Conservation (phyloP, 2,329 filamentous ascomycete species). For the Penicillium sp. region DNA sequence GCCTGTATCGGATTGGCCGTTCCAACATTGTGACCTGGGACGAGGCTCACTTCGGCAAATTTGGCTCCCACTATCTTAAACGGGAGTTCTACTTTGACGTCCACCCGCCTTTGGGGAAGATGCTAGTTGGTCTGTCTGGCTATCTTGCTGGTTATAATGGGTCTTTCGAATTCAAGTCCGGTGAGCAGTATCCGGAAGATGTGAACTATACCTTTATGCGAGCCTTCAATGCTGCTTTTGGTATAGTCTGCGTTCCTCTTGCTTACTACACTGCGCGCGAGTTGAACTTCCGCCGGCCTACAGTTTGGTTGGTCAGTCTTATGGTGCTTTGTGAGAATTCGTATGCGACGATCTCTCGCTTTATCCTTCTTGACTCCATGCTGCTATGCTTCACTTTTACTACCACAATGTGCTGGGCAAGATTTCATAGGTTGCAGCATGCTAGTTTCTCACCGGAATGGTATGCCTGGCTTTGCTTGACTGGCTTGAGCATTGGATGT, state of each 20-base stretch:
- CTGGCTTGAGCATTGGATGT: constrained; percentile 91
- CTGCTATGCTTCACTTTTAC: constrained; percentile 97
- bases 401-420: constrained; percentile 94
- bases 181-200: constrained; percentile 89
- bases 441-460: constrained; percentile 87
- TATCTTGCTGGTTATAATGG: constrained; percentile 98
- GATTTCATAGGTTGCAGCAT: constrained; percentile 85
- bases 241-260: constrained; percentile 85
- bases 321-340: constrained; percentile 99
- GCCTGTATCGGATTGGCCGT: constrained; percentile 66
- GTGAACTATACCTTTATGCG: constrained; percentile 99
- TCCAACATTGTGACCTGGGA: constrained; percentile 75
- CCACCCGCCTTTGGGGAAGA: constrained; percentile 94
- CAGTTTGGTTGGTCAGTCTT: constrained; percentile 91
- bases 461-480: constrained; percentile 93
- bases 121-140: constrained; percentile 93
- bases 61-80: constrained; percentile 98
- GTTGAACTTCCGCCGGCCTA: constrained; percentile 78
- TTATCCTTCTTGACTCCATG: constrained; percentile 98
- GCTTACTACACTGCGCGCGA: constrained; percentile 95
- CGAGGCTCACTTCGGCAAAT: constrained; percentile 74
- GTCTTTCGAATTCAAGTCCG: constrained; percentile 98
- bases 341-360: constrained; percentile 97
- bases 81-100: constrained; percentile 99
- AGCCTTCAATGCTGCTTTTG: constrained; percentile 93